phyloP scores from a whole-genome alignment of 208 protist genomes.

The Leishmania mexicana region DNA sequence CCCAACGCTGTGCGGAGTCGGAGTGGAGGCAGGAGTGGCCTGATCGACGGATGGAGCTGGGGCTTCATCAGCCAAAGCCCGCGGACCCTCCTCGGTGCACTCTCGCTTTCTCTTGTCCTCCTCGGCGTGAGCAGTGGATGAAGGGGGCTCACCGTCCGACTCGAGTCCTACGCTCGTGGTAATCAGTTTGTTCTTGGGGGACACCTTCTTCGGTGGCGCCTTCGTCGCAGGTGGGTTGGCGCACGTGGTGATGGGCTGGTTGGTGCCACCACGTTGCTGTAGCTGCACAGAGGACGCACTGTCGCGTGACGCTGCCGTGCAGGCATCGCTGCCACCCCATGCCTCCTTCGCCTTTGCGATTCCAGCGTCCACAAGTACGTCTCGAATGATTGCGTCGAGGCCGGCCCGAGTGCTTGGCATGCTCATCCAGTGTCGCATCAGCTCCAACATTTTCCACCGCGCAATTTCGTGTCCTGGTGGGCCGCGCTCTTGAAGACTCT shows the following conservation, averaged over 20 bases:
- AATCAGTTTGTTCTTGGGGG: slow-evolving; percentile 26
- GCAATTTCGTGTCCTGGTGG: slow-evolving; percentile 34
- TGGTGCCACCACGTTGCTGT: background rate
- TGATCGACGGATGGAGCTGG: background rate
- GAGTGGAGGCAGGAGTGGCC: background rate
- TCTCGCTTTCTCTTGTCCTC: background rate
- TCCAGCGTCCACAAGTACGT: slow-evolving; percentile 35
- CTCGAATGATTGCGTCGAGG: slow-evolving; percentile 48
- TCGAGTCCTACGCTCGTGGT: slow-evolving; percentile 4
- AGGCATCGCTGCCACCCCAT: slow-evolving; percentile 18
- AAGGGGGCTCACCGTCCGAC: background rate
- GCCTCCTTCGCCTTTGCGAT: slow-evolving; percentile 35
- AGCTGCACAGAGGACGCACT: background rate
- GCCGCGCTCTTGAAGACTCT: slow-evolving; percentile 32
- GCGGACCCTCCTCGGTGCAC: background rate
- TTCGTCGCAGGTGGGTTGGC: slow-evolving; percentile 17
- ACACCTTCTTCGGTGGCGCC: slow-evolving; percentile 10
- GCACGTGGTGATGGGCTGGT: background rate
- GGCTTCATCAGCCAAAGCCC: background rate
- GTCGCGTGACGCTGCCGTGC: background rate
- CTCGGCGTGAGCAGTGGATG: background rate
- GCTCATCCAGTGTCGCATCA: slow-evolving; percentile 75
- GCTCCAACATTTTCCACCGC: slow-evolving; percentile 63
- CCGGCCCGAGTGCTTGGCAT: slow-evolving; percentile 32
- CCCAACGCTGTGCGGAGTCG: background rate